A percentile compares a stretch with the other conserved stretches of the same genome.
Evolutionary conservation across 371 early-diverging fungal genomes (phyloP).

Genomic region (Mucor plumbeus): DNA sequence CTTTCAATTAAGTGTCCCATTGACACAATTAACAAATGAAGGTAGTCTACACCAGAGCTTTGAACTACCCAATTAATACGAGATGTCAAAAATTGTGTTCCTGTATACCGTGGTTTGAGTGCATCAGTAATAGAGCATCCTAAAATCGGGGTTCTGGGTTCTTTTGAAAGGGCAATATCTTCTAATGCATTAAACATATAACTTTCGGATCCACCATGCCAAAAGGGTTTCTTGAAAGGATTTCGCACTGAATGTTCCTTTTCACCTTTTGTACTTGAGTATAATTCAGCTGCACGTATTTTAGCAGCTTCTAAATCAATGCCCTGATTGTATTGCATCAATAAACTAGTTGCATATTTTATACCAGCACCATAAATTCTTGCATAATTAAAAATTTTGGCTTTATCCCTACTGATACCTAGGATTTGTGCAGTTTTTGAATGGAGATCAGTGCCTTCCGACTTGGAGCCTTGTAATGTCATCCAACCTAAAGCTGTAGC

Average conservation of each 20-base stretch:
- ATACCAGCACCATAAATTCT: conserved; percentile 97
- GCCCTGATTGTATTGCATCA: conserved; percentile 82
- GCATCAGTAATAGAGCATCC: conserved; percentile 90
- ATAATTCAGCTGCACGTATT: conserved; percentile 72
- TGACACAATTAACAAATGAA: conserved; percentile 91
- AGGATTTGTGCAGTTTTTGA: conserved; percentile 90
- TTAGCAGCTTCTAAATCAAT: conserved; percentile 71
- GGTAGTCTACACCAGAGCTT: conserved; percentile 98
- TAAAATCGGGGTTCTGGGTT: conserved; percentile 89
- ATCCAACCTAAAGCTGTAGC: conserved; percentile 96
- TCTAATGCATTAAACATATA: conserved; percentile 97
- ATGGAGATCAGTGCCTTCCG: conserved; percentile 92
- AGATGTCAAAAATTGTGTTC: conserved; percentile 79
- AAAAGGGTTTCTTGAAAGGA: conserved; percentile 57
- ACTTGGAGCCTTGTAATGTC: conserved; percentile 95
- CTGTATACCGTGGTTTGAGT: conserved; percentile 71
- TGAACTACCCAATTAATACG: conserved; percentile 98
- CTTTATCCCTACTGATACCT: conserved; percentile 87
- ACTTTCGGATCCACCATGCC: conserved; percentile 94
- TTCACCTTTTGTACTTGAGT: conserved; percentile 85
- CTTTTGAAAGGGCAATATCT: conserved; percentile 72
- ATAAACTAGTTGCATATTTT: conserved; percentile 80
- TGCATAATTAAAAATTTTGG: conserved; percentile 96
- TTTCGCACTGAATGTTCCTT: conserved; percentile 50
- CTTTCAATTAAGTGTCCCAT: conserved; percentile 85